A percentile compares a stretch with the other conserved stretches of the same genome.
These are phyloP conservation scores for Aspergillus awamori DNA, from an alignment of 2,329 filamentous ascomycete species.

Conservation along the genomic window DNA sequence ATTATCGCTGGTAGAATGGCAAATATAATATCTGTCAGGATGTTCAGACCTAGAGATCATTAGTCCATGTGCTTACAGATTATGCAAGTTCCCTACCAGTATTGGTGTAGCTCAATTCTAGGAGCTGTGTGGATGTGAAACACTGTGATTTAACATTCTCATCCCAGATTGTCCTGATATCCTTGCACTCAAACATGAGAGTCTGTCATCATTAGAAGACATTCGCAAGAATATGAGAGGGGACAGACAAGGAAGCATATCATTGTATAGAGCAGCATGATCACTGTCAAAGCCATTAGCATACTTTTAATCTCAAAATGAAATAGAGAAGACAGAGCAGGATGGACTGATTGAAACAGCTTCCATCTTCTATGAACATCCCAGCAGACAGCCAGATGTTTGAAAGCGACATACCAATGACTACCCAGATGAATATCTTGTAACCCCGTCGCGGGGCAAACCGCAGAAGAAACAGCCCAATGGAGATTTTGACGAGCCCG, in stretches of 20 bases:
- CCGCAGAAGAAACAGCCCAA: constrained; percentile 47
- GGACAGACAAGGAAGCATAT: constrained; percentile 23
- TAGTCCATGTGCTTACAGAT: not conserved
- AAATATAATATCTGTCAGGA: constrained; percentile 47
- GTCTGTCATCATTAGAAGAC: constrained; percentile 38
- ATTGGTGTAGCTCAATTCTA: constrained; percentile 50
- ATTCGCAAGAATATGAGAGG: too few species aligned
- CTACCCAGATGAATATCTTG: constrained; percentile 39
- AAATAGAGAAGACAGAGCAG: too few species aligned
- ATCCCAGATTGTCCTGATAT: constrained; percentile 53
- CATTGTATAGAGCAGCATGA: constrained; percentile 23
- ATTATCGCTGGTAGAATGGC: constrained; percentile 47
- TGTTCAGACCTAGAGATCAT: constrained; percentile 31
- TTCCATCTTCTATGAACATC: too few species aligned
- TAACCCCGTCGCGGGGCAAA: constrained; percentile 45
- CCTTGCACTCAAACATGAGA: constrained; percentile 52
- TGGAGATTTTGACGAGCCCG: constrained; percentile 48
- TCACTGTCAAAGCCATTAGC: constrained; percentile 9
- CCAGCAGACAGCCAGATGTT: not conserved
- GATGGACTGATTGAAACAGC: too few species aligned
- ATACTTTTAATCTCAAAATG: too few species aligned
- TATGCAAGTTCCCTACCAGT: constrained; percentile 19
- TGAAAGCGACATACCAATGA: constrained; percentile 34
- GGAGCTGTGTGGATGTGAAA: constrained; percentile 45
- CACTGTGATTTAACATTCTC: constrained; percentile 42